Base-by-base conservation (phyloP, 371 early-diverging fungal species). In the Zopfochytrium polystomum region DNA sequence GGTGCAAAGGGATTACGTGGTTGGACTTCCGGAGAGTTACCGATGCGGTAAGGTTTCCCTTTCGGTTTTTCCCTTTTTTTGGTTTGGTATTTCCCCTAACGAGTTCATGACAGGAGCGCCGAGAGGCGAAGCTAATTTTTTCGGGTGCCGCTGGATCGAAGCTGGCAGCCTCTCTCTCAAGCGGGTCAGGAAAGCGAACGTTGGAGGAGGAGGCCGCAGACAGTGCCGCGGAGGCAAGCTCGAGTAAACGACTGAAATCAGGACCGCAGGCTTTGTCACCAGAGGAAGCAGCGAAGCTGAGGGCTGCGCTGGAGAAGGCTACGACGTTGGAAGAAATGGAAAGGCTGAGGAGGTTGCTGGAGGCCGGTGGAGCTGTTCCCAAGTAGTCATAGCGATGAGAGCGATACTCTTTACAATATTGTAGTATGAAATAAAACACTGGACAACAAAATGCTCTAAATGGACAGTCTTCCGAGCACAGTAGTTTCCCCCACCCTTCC, bases 11-110 rank as follows among this genome's bases (percentile, higher is more conserved):
- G n/a, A 66, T 96, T 44, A 82, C 90, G 30, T 85, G 94, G 0
- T 64, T 96, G 66, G 93, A 98, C 73, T 96, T 92, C 68, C 76
- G 80, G 52, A 78, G 80, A 47, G 85, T 95, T 15, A 80, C 73
- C 51, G 78, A 86, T 48, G 69, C 71, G 74, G 91, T 90, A 74
- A 22, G 63, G 38, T 25, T 55, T 49, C 34, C 45, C 43, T 29
- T 38, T 35, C 30, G 2, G 43, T 55, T 31, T 33, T 11, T 11
- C 18, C 15, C 34, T 5, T 20, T 9, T 15, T 11, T 31, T 32
- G 9, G 13, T 51, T 30, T 29, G 9, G 11, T 51, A 29, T 26
- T 5, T 34, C 38, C 22, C 25, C 23, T 43, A 18, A 7, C 54
- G 56, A 44, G 51, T 26, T 15, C n/a, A n/a, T n/a, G n/a, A 23